Evolutionary conservation across 192 early-diverging fungal species (phyloP).

Genomic region (Chytriomyces sp.): DNA sequence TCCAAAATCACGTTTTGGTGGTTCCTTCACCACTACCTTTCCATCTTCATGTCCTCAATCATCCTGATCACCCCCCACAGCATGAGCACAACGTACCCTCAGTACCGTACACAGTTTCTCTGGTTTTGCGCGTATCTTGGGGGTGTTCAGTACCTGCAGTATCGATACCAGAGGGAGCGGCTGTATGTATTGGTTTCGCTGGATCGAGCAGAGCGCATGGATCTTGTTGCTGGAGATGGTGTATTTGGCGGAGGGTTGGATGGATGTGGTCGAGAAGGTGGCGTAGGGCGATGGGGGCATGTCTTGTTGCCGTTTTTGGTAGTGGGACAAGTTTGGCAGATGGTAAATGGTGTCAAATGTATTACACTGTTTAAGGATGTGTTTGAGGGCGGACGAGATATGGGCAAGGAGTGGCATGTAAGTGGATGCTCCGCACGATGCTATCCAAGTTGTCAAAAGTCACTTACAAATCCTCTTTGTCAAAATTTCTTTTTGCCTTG

Average conservation of each 20-base stretch:
- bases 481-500: too few species aligned
- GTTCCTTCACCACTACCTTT: conserved; percentile 53
- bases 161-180: conserved; percentile 49
- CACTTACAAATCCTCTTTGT: too few species aligned
- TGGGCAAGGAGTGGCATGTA: conserved; percentile 38
- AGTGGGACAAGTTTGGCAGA: conserved; percentile 48
- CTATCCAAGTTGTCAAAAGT: too few species aligned
- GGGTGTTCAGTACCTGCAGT: conserved; percentile 49
- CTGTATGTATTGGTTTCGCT: conserved; percentile 54
- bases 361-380: conserved; percentile 20
- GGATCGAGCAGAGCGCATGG: conserved; percentile 53
- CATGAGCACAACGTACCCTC: conserved; percentile 15
- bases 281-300: neutral
- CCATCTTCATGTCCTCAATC: conserved; percentile 37
- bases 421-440: too few species aligned
- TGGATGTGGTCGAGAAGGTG: neutral
- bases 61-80: conserved; percentile 37
- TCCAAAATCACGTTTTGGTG: conserved; percentile 50
- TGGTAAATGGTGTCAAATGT: conserved; percentile 35
- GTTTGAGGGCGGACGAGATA: neutral
- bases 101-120: conserved; percentile 41
- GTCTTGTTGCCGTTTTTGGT: conserved; percentile 46
- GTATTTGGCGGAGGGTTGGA: conserved; percentile 29
- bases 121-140: conserved; percentile 43
- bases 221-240: conserved; percentile 52